phyloP scores from a whole-genome alignment of 306 rosid species.

The Acacia confusa region DNA sequence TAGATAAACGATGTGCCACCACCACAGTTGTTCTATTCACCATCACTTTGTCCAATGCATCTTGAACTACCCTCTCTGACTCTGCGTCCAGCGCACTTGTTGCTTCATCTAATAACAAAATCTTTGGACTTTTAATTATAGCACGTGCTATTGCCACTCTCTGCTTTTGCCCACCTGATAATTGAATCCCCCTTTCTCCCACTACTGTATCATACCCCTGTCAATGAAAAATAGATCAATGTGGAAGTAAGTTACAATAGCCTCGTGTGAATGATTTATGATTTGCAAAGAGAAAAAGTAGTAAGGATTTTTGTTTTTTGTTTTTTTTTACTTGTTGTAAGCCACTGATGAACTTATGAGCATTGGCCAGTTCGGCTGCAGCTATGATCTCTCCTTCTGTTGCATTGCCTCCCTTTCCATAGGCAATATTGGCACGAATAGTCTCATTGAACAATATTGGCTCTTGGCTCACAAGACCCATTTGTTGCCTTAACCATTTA shows the following conservation, averaged over 20 bases:
- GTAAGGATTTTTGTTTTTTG: not conserved
- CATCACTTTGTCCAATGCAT: slow-evolving; percentile 81
- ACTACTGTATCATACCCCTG: slow-evolving; percentile 80
- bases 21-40: slow-evolving; percentile 76
- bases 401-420: slow-evolving; percentile 76
- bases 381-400: slow-evolving; percentile 74
- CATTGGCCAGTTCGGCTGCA: slow-evolving; percentile 80
- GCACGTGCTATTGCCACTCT: slow-evolving; percentile 89
- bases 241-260: slow-evolving; percentile 16
- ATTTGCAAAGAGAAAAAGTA: not conserved
- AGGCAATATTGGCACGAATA: slow-evolving; percentile 82
- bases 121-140: slow-evolving; percentile 75
- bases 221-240: not conserved
- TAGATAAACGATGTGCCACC: slow-evolving; percentile 80
- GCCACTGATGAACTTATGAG: slow-evolving; percentile 77
- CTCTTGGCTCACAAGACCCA: slow-evolving; percentile 92
- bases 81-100: slow-evolving; percentile 88
- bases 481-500: slow-evolving; percentile 92
- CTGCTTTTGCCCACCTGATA: slow-evolving; percentile 89
- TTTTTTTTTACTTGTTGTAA: slow-evolving; percentile 56
- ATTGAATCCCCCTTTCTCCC: slow-evolving; percentile 82
- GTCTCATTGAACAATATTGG: slow-evolving; percentile 77
- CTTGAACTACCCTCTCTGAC: slow-evolving; percentile 88
- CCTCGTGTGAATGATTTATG: not conserved
- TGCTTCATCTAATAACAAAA: slow-evolving; percentile 78